A percentile compares a stretch with the other conserved stretches of the same genome.
Conservation (phyloP, 2,329 filamentous ascomycete species). For the Bipolaris oryzae region DNA sequence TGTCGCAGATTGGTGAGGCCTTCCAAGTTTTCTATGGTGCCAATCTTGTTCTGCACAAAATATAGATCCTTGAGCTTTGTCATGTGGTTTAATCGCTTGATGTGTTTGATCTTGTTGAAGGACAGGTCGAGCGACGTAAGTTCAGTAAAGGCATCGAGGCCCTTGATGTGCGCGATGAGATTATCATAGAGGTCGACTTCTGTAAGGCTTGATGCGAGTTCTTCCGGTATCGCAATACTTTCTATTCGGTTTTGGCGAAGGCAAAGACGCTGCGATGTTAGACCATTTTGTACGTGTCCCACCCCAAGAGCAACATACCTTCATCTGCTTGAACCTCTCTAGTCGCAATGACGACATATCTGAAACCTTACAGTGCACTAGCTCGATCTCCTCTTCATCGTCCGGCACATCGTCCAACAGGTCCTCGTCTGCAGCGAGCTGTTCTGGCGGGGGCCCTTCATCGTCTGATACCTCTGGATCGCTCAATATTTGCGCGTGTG, state of each 20-base stretch:
- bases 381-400: slow-evolving; percentile 70
- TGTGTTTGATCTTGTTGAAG: slow-evolving; percentile 99
- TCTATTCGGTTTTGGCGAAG: slow-evolving; percentile 91
- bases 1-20: slow-evolving; percentile 76
- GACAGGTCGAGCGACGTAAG: slow-evolving; percentile 85
- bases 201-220: slow-evolving; percentile 68
- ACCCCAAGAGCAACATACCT: slow-evolving; percentile 50
- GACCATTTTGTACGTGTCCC: background rate
- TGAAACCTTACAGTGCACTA: slow-evolving; percentile 82
- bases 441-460: slow-evolving; percentile 48
- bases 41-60: slow-evolving; percentile 94
- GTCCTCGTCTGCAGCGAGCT: slow-evolving; percentile 53
- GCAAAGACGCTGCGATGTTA: slow-evolving; percentile 67
- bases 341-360: slow-evolving; percentile 80
- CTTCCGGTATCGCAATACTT: slow-evolving; percentile 74
- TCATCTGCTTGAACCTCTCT: slow-evolving; percentile 78
- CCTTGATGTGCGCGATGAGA: slow-evolving; percentile 83
- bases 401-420: slow-evolving; percentile 64
- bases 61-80: slow-evolving; percentile 81
- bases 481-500: slow-evolving; percentile 71
- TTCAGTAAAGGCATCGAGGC: slow-evolving; percentile 76
- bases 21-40: slow-evolving; percentile 82
- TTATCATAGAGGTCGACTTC: slow-evolving; percentile 98
- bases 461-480: slow-evolving; percentile 86
- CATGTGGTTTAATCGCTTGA: slow-evolving; percentile 84